Conservation (phyloP, 257 asterid species). For the Verbascum thapsus region DNA sequence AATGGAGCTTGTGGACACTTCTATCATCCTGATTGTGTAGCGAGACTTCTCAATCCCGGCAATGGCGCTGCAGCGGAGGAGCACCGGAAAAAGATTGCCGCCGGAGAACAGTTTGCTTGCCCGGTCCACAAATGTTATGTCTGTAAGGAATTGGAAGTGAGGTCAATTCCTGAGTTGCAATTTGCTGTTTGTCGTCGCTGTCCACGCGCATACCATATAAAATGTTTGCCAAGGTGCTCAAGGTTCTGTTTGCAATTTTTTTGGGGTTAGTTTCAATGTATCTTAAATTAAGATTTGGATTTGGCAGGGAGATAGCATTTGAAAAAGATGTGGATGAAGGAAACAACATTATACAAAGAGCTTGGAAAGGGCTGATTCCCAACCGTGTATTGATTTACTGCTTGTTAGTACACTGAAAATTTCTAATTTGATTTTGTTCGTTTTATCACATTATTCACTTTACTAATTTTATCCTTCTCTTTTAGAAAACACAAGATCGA, state of each 20-base stretch:
- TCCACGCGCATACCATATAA: slow-evolving; percentile 87
- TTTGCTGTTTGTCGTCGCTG: slow-evolving; percentile 98
- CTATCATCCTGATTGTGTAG: slow-evolving; percentile 86
- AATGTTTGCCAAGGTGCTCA: slow-evolving; percentile 85
- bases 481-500: slow-evolving; percentile 75
- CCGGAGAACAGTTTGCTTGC: slow-evolving; percentile 80
- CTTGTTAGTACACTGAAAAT: slow-evolving; percentile 53
- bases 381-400: slow-evolving; percentile 81
- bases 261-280: slow-evolving; percentile 11
- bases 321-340: slow-evolving; percentile 42
- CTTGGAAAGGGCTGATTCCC: slow-evolving; percentile 80
- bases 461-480: slow-evolving; percentile 21
- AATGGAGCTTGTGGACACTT: slow-evolving; percentile 89
- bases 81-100: slow-evolving; percentile 50
- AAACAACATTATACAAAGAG: slow-evolving; percentile 56
- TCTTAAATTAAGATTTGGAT: slow-evolving; percentile 19
- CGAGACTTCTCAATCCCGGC: slow-evolving; percentile 61
- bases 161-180: slow-evolving; percentile 48
- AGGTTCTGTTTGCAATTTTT: slow-evolving; percentile 22
- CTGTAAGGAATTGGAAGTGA: slow-evolving; percentile 73
- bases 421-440: slow-evolving; percentile 17
- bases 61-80: slow-evolving; percentile 52
- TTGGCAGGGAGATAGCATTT: slow-evolving; percentile 56
- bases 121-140: slow-evolving; percentile 73
- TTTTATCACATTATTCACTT: slow-evolving; percentile 12